Percentiles rank a stretch among this genome's conserved stretches.
phyloP scores from a whole-genome alignment of 306 rosid species.

The Citrullus mucosospermus region DNA sequence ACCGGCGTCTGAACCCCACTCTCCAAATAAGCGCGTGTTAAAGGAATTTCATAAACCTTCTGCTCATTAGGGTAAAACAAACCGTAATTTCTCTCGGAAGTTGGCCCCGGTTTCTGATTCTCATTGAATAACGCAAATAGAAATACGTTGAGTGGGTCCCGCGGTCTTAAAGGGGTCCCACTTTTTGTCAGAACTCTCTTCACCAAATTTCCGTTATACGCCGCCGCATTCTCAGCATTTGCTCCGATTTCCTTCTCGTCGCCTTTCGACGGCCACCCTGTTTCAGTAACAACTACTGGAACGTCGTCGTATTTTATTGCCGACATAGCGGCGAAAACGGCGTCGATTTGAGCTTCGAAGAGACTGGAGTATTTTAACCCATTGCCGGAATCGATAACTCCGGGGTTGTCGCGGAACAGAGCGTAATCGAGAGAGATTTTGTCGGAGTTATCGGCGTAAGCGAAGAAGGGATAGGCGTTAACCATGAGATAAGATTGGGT shows the following conservation, averaged over 20 bases:
- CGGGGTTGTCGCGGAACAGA: constrained; percentile 37
- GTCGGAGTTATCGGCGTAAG: constrained; percentile 35
- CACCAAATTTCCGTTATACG: constrained; percentile 71
- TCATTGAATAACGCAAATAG: constrained; percentile 76
- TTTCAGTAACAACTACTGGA: constrained; percentile 37
- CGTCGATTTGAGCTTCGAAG: constrained; percentile 72
- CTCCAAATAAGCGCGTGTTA: constrained; percentile 13
- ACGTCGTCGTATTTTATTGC: constrained; percentile 49
- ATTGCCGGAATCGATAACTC: constrained; percentile 60
- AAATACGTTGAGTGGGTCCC: constrained; percentile 29
- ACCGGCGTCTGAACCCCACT: neutral
- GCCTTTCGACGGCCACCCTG: constrained; percentile 82
- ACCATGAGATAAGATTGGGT: constrained; percentile 60
- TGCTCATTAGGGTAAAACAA: constrained; percentile 49
- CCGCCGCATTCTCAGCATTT: constrained; percentile 42
- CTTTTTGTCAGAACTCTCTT: constrained; percentile 27
- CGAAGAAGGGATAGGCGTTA: constrained; percentile 72
- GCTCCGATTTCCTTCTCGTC: constrained; percentile 62
- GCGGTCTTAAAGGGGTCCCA: constrained; percentile 58
- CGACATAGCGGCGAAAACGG: constrained; percentile 69
- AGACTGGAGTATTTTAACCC: constrained; percentile 42
- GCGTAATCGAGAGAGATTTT: constrained; percentile 51
- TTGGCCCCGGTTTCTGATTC: constrained; percentile 57
- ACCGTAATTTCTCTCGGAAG: constrained; percentile 72
- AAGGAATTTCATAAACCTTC: constrained; percentile 47